These are phyloP conservation scores for Fragilariopsis cylindrus DNA, from an alignment of 108 stramenopile genomes.

Conservation along the genomic window DNA sequence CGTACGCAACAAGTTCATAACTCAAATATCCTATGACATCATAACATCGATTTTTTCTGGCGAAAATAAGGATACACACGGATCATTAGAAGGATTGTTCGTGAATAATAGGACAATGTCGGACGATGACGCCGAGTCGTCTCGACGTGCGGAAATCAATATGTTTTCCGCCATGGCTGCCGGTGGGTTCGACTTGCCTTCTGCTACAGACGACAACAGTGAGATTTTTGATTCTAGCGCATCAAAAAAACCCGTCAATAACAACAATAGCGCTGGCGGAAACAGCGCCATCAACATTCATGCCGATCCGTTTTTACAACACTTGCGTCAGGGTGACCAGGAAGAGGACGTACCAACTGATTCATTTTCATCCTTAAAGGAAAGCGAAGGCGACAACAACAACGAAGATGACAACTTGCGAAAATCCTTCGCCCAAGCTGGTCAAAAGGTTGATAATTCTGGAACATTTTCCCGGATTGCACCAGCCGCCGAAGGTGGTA, in stretches of 20 bases:
- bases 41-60: no score
- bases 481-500: background rate
- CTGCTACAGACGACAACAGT: background rate
- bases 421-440: conserved; percentile 19
- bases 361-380: background rate
- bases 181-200: conserved; percentile 17
- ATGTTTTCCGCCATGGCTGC: conserved; percentile 55
- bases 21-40: no score
- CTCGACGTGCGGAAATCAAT: conserved; percentile 50
- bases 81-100: no score
- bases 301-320: background rate
- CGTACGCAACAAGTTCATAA: no score
- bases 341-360: background rate
- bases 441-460: conserved; percentile 19
- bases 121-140: conserved; percentile 16
- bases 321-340: background rate
- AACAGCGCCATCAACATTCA: background rate
- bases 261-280: background rate
- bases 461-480: conserved; percentile 35
- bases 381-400: background rate
- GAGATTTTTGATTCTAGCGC: conserved; percentile 19
- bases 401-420: conserved; percentile 10
- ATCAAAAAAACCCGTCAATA: background rate
- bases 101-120: conserved; percentile 9
- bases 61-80: no score